These are phyloP conservation scores for Herpetomonas samuelpessoai DNA, from an alignment of 208 protist genomes.

Conservation along the genomic window DNA sequence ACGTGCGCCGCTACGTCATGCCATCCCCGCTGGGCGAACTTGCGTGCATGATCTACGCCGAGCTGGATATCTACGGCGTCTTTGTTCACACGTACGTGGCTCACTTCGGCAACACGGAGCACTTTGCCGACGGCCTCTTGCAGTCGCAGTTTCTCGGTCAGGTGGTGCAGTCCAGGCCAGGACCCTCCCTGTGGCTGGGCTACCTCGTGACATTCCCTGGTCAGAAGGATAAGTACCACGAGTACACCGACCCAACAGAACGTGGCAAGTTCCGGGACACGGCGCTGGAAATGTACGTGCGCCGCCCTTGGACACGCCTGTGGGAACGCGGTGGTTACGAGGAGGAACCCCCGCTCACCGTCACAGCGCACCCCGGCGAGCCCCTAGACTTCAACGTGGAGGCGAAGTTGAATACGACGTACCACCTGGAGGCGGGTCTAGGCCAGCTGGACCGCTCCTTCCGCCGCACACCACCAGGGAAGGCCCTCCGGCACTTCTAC, in stretches of 20 bases:
- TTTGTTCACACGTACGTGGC: slow-evolving; percentile 66
- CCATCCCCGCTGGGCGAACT: slow-evolving; percentile 78
- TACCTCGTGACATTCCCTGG: slow-evolving; percentile 79
- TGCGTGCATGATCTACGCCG: slow-evolving; percentile 59
- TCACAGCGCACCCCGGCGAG: slow-evolving; percentile 18
- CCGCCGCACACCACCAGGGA: slow-evolving; percentile 30
- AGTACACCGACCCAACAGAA: slow-evolving; percentile 42
- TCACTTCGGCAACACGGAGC: slow-evolving; percentile 85
- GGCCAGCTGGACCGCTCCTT: slow-evolving; percentile 40
- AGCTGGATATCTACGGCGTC: slow-evolving; percentile 67
- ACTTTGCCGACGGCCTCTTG: slow-evolving; percentile 81
- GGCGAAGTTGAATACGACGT: slow-evolving; percentile 36
- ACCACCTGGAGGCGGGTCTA: slow-evolving; percentile 29
- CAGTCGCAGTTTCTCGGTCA: slow-evolving; percentile 73
- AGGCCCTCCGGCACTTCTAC: slow-evolving; percentile 52
- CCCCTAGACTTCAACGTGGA: slow-evolving; percentile 60
- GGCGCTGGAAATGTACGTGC: slow-evolving; percentile 57
- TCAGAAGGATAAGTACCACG: slow-evolving; percentile 35
- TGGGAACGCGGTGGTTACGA: slow-evolving; percentile 65
- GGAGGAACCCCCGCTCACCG: slow-evolving; percentile 25
- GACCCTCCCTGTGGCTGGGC: slow-evolving; percentile 71
- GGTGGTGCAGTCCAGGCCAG: slow-evolving; percentile 41
- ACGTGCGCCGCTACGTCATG: slow-evolving; percentile 63
- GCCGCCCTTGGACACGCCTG: slow-evolving; percentile 59
- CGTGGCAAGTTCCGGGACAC: slow-evolving; percentile 61